Conservation (phyloP, 768 basidiomycete species). For the Sarcomyxa edulis region DNA sequence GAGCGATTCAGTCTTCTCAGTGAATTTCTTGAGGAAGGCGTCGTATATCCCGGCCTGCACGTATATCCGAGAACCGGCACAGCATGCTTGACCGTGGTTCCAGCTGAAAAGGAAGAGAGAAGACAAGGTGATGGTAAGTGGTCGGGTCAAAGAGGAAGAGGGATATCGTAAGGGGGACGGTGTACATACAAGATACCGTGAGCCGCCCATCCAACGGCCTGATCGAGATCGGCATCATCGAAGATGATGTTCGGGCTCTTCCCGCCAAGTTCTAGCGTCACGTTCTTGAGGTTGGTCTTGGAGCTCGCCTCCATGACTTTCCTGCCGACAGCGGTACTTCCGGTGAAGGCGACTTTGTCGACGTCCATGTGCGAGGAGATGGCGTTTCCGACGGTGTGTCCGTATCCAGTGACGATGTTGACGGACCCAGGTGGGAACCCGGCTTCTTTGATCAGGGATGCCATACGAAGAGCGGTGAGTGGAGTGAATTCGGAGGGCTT, state of each 20-base stretch:
- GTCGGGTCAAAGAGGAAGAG: background rate
- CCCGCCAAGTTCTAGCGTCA: slow-evolving; percentile 79
- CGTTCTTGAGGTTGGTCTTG: slow-evolving; percentile 78
- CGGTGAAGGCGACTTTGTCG: slow-evolving; percentile 82
- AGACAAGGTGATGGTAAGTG: slow-evolving; percentile 14
- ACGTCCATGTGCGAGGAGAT: slow-evolving; percentile 52
- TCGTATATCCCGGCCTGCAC: slow-evolving; percentile 80
- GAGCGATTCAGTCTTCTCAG: slow-evolving; percentile 44
- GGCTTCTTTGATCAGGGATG: slow-evolving; percentile 53
- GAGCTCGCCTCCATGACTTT: slow-evolving; percentile 77
- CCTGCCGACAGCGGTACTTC: slow-evolving; percentile 74
- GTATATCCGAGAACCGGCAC: slow-evolving; percentile 79
- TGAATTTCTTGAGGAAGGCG: slow-evolving; percentile 61
- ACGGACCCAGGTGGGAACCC: slow-evolving; percentile 71
- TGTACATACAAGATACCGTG: slow-evolving; percentile 67
- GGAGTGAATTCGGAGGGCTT: slow-evolving; percentile 80
- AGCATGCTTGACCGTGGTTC: slow-evolving; percentile 76
- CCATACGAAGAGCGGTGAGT: slow-evolving; percentile 46
- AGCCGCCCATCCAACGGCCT: slow-evolving; percentile 68
- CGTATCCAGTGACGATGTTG: slow-evolving; percentile 65
- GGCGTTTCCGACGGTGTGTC: slow-evolving; percentile 54
- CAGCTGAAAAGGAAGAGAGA: too few relatives aligned
- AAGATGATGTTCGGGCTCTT: slow-evolving; percentile 72
- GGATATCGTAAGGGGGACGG: background rate
- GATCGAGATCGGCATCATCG: slow-evolving; percentile 66